Evolutionary conservation across 2,329 filamentous ascomycete species (phyloP), one percentile per base, ranked within the genome.

Genomic region (Aspergillus calidoustus): DNA sequence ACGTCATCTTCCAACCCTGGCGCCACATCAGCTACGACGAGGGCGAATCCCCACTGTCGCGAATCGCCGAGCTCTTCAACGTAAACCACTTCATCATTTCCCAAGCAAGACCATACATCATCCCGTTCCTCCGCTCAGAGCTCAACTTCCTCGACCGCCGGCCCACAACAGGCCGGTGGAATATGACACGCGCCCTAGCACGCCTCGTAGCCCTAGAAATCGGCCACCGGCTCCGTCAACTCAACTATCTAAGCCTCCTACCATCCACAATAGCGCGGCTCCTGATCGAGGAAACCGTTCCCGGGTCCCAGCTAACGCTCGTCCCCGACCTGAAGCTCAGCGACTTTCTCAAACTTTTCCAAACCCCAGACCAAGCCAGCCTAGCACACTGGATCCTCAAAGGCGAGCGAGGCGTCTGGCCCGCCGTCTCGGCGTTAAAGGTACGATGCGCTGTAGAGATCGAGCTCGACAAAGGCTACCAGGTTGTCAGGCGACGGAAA

Each of bases 31-130:
- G 84, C 7, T 88, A 90, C 74, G 83, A 84, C 47, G 88, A 91
- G 64, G 87, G 87, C 47, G 88, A 88, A 66, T 87, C 85, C 0
- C 87, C 87, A 0, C 83, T 95, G 1, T 84, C 87, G 57, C 86
- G 91, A 44, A 88, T 95, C 31, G 87, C 90, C 7, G 90, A 94
- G 77, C 85, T 94, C 11, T 95, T 95, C 83, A 96, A 96, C 74
- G 91, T 96, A 57, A 96, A 97, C 73, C 93, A 97, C 80, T 97
- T 96, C 78, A 92, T 98, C 66, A 88, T 98, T 67, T 95, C 91
- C 66, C 94, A 97, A 79, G 93, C 94, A 0, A 86, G 93, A 3
- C 94, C 94, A 0, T 97, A 96, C 76, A 83, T 97, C 17, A 89
- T 94, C 30, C 93, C 93, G 0, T 95, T 97, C 70, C 82, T 96